Percentiles rank a stretch among this genome's conserved stretches.
Conservation (phyloP, 257 asterid species). For the Solanum lycopersicoides region DNA sequence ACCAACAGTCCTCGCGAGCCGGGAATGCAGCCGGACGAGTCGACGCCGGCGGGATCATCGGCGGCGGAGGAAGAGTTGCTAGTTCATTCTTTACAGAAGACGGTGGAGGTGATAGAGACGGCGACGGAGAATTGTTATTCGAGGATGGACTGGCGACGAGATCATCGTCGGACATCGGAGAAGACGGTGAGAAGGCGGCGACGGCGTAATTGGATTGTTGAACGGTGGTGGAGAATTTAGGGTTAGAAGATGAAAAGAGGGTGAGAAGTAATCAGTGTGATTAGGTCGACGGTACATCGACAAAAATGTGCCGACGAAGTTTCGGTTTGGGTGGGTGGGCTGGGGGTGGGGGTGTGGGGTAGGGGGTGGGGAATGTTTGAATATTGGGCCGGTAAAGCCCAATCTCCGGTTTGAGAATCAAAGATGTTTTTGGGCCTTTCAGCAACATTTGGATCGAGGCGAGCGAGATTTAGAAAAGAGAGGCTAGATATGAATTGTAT, state of each 20-base stretch:
- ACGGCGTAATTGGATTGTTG: background rate
- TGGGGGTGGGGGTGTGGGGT: background rate
- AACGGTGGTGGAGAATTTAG: background rate
- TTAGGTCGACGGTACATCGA: background rate
- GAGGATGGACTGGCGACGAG: background rate
- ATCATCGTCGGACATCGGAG: slow-evolving; percentile 24
- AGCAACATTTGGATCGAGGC: background rate
- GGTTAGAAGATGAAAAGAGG: background rate
- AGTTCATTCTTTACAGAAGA: slow-evolving; percentile 5
- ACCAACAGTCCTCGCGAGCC: slow-evolving; percentile 81
- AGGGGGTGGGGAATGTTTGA: background rate
- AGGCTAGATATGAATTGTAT: too few species aligned
- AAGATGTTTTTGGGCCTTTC: background rate
- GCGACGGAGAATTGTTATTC: background rate
- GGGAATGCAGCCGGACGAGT: slow-evolving; percentile 33
- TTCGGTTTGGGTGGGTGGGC: background rate
- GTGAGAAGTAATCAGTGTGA: background rate
- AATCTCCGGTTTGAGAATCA: background rate
- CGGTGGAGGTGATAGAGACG: slow-evolving; percentile 9
- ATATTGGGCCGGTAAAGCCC: background rate
- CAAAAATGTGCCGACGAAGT: background rate
- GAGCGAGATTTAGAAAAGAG: background rate
- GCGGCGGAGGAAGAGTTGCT: background rate
- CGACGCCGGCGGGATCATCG: slow-evolving; percentile 11
- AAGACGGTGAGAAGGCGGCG: background rate